Conservation (phyloP, 345 rosid species). For the Triadica sebifera region DNA sequence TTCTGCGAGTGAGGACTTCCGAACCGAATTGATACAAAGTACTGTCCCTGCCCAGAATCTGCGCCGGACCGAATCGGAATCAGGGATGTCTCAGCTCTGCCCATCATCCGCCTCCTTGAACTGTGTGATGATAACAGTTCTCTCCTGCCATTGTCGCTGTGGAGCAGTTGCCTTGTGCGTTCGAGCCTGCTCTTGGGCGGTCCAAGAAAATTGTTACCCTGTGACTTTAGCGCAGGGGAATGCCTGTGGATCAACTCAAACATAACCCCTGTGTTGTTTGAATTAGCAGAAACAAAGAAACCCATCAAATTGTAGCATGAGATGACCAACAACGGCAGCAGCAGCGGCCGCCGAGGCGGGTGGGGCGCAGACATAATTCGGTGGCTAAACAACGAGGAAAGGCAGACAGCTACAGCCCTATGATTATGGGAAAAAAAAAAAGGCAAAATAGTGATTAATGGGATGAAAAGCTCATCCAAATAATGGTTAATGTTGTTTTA, state of each 20-base stretch:
- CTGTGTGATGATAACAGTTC: background rate
- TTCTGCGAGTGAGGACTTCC: conserved; percentile 33
- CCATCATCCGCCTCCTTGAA: background rate
- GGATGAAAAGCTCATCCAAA: background rate
- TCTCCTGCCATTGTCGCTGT: conserved; percentile 18
- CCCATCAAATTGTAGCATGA: background rate
- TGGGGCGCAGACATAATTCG: background rate
- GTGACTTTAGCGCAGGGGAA: background rate
- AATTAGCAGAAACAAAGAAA: background rate
- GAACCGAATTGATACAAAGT: conserved; percentile 29
- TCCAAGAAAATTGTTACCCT: background rate
- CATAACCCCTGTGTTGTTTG: background rate
- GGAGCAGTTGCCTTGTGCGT: conserved; percentile 7
- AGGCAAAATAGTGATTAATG: background rate
- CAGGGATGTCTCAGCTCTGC: background rate
- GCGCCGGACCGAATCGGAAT: conserved; percentile 29
- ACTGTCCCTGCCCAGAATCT: conserved; percentile 20
- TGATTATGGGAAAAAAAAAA: background rate
- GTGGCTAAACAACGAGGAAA: background rate
- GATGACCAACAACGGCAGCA: background rate
- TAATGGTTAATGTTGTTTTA: background rate
- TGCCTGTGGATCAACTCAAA: conserved; percentile 11
- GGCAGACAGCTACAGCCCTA: background rate
- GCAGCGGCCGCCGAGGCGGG: background rate
- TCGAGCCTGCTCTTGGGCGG: conserved; percentile 6